Base-by-base conservation (phyloP, 2,329 filamentous ascomycete genomes). In the Colletotrichum agaves region DNA sequence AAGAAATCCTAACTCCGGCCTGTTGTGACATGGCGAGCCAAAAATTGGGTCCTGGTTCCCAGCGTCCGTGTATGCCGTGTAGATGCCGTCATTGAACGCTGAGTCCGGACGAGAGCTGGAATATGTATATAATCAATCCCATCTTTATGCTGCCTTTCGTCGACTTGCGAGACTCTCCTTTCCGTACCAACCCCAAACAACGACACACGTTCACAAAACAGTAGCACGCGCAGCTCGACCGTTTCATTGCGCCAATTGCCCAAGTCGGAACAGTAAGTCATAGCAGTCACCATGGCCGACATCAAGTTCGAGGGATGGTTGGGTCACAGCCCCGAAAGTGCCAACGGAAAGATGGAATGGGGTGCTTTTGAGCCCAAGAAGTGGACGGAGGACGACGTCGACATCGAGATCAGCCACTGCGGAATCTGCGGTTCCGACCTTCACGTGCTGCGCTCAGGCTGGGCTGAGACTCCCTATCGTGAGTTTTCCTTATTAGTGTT, bases 361-460 rank as follows among this genome's bases (percentile, higher is more conserved):
- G 79, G 78, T 44, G 78, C 85, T 63, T 90, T 85, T 62, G 81
- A 88, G 76, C 88, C 88, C 41, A 91, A 91, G 81, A 77, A 79
- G n/a, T 91, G 88, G 85, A 85, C 88, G 49, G 89, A 91, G 74
- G 85, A 83, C 27, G 88, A 91, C 69, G 78, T 92, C 61, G 89
- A 91, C 73, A 89, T 92, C 71, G 82, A 86, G 73, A 79, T 92
- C 70, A 85, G 87, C 3, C 88, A 91, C 79, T 91, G 88, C 73
- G 89, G 89, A 68, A 84, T 91, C 70, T 91, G 89, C 74, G 89
- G 87, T 61, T 85, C 84, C 0, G 88, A 91, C 70, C 56, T 90
- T 39, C 88, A 91, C 77, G 84, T 80, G 4, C 79, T 90, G 3
- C 81, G 84, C 41, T 86, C 85, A 2, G 88, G 84, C 52, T 87